Evolutionary conservation across 2,329 filamentous ascomycete genomes (phyloP), one percentile per base, ranked within the genome.

Genomic region (Ophiostoma quercus): DNA sequence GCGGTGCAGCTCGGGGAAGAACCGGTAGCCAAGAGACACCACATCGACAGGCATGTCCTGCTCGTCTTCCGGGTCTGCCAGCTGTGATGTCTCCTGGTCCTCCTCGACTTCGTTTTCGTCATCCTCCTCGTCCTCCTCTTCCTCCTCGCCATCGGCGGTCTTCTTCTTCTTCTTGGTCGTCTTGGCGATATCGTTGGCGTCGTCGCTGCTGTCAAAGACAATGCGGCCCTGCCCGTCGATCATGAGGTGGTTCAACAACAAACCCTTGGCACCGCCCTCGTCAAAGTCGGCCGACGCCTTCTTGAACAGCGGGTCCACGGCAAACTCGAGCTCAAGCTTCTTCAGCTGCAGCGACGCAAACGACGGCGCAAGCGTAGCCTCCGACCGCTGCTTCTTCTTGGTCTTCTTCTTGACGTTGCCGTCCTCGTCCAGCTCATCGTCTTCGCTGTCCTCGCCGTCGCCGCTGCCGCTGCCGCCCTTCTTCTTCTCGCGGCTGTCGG

Each of bases 231-330:
- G 88, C 1, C 88, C 87, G 79, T 99, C 95, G 73, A 99, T 97
- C 77, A 94, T 92, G n/a, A 99, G 84, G 79, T 99, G 94, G 77
- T 99, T 99, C 41, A 99, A 85, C 25, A 99, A 84, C 60, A 99
- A 84, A 25, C 95, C 95, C 79, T 98, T 99, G 70, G 95, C 95
- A 70, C 95, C 95, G 25, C 95, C 95, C 81, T 99, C 95, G 77
- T 99, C 95, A 74, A 99, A 99, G 81, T 99, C 95, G 62, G 95
- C 95, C 6, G 94, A 96, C 0, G 94, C 94, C 77, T 99, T 99
- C 77, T 99, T 99, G 85, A 99, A 99, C n/a, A 99, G 81, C 2
- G 95, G 95, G 77, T 99, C 95, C 5, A 99, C 94, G 0, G 94
- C 89, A 74, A 99, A 97, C 76, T 99, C 95, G 63, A 98, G 85